A percentile compares a stretch with the other conserved stretches of the same genome.
phyloP scores from a whole-genome alignment of 208 protist genomes.

The Acanthamoeba royreba region DNA sequence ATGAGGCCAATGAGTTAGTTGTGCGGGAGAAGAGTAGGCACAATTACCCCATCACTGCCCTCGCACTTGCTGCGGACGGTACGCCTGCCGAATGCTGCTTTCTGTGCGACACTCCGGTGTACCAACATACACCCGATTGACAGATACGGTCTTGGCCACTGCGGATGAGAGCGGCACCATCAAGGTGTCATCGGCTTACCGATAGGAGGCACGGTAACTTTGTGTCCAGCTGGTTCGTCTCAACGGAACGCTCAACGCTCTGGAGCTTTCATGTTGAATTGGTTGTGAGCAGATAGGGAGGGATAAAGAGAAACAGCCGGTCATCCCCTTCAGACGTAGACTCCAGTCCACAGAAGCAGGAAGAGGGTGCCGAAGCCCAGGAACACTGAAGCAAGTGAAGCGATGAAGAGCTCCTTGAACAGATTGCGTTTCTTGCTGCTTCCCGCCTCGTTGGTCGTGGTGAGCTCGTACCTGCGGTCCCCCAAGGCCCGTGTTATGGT shows the following conservation, averaged over 20 bases:
- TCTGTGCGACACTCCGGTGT: neutral
- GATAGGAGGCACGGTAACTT: no score
- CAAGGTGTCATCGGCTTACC: neutral
- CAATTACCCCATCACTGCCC: neutral
- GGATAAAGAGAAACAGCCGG: neutral
- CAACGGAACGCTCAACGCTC: neutral
- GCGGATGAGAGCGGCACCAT: neutral
- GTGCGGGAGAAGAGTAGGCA: neutral
- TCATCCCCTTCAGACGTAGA: neutral
- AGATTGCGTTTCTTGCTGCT: conserved; percentile 8
- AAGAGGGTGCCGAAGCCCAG: conserved; percentile 46
- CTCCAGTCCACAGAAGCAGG: conserved; percentile 17
- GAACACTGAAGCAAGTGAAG: conserved; percentile 8
- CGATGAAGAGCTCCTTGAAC: neutral
- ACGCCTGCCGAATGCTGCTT: neutral
- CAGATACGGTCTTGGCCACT: neutral
- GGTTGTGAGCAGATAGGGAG: neutral
- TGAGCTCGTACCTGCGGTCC: neutral
- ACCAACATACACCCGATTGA: neutral
- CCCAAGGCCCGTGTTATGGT: neutral
- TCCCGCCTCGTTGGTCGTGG: neutral
- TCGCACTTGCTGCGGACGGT: neutral
- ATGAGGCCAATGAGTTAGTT: neutral
- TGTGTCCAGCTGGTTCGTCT: no score
- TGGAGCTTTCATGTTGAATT: neutral